These are phyloP conservation scores for Tetraselmis chui DNA, from an alignment of 139 green algal genomes.

Conservation along the genomic window DNA sequence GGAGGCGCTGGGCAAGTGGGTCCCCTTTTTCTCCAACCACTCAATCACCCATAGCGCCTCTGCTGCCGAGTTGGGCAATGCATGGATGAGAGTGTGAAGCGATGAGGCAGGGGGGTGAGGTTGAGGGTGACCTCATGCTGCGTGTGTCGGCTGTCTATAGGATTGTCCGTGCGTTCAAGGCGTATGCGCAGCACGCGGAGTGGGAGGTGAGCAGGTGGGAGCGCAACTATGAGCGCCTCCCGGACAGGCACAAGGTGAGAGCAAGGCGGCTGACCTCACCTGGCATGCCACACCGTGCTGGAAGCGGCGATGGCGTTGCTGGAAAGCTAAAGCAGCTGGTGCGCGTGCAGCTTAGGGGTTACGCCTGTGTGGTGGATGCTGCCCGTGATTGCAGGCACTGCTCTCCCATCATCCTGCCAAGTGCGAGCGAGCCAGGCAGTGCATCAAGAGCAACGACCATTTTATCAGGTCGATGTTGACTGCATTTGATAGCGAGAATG, in stretches of 20 bases:
- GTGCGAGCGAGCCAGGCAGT: constrained; percentile 2
- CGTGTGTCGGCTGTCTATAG: constrained; percentile 34
- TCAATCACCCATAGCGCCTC: no score
- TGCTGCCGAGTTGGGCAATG: no score
- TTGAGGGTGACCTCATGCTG: no score
- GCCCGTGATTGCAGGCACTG: background rate
- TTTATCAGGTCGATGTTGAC: constrained; percentile 25
- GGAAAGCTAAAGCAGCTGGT: no score
- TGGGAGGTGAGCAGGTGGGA: constrained; percentile 70
- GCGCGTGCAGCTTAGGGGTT: no score
- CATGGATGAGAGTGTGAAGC: no score
- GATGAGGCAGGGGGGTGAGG: no score
- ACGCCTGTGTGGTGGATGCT: background rate
- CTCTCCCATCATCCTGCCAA: background rate
- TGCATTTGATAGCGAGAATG: constrained; percentile 18
- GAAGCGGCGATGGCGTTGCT: no score
- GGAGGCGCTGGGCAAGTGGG: background rate
- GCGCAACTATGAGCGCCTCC: constrained; percentile 46
- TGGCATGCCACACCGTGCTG: no score
- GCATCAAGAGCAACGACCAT: constrained; percentile 7
- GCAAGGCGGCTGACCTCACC: no score
- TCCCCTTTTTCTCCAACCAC: no score
- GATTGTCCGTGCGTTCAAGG: constrained; percentile 59
- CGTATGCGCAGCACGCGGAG: constrained; percentile 45
- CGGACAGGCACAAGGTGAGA: constrained; percentile 36